Conservation (phyloP, 2,329 filamentous ascomycete genomes). For the Talaromyces sp. region DNA sequence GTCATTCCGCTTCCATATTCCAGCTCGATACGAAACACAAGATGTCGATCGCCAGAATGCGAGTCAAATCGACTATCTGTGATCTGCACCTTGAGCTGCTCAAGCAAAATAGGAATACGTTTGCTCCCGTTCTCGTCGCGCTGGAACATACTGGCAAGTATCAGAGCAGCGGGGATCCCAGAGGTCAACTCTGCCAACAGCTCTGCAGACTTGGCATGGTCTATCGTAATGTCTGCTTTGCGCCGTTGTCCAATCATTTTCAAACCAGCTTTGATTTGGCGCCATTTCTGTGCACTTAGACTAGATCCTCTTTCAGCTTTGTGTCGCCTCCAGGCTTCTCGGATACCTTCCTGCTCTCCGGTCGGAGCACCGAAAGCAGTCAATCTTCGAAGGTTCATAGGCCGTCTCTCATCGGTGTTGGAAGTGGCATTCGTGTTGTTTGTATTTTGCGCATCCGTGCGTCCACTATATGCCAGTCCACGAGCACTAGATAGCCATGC, state of each 20-base stretch:
- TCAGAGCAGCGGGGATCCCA: conserved; percentile 86
- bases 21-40: conserved; percentile 84
- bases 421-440: conserved; percentile 10
- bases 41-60: conserved; percentile 64
- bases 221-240: conserved; percentile 79
- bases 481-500: conserved; percentile 54
- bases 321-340: conserved; percentile 53
- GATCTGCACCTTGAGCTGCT: conserved; percentile 87
- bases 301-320: conserved; percentile 67
- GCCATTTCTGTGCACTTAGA: conserved; percentile 79
- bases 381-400: conserved; percentile 64
- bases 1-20: conserved; percentile 96
- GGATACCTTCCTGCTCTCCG: conserved; percentile 62
- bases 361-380: conserved; percentile 64
- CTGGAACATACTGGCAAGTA: conserved; percentile 96
- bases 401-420: conserved; percentile 53
- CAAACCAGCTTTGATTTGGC: conserved; percentile 84
- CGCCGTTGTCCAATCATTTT: conserved; percentile 73
- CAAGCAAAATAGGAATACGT: conserved; percentile 88
- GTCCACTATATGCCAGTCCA: conserved; percentile 49
- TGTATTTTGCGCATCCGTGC: conserved; percentile 52
- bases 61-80: conserved; percentile 72
- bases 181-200: conserved; percentile 92
- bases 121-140: conserved; percentile 94
- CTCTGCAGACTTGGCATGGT: conserved; percentile 93